Evolutionary conservation across 2,329 filamentous ascomycete genomes (phyloP).

Genomic region (Simplicillium sp.): DNA sequence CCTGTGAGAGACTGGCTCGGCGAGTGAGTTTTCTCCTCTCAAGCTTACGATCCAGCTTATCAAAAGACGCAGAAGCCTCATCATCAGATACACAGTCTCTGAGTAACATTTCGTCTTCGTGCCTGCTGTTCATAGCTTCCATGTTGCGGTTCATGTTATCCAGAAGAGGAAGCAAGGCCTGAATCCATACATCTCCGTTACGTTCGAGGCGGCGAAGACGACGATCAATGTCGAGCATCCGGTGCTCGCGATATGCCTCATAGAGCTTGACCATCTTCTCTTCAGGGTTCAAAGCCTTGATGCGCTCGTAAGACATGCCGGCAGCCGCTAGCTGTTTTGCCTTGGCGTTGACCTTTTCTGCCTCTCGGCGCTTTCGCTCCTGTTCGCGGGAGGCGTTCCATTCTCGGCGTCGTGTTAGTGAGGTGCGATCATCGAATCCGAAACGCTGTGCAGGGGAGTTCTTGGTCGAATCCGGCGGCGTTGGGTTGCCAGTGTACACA

Average conservation of each 20-base stretch:
- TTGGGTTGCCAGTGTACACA: conserved; percentile 11
- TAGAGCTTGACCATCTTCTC: conserved; percentile 27
- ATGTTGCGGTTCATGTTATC: conserved; percentile 29
- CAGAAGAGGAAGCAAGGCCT: conserved; percentile 33
- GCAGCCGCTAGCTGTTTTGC: conserved; percentile 11
- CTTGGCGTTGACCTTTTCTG: conserved; percentile 11
- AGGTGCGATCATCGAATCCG: conserved; percentile 15
- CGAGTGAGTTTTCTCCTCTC: conserved; percentile 9
- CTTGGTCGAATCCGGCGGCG: conserved; percentile 19
- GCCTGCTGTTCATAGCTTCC: conserved; percentile 13
- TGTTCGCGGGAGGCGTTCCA: conserved; percentile 20
- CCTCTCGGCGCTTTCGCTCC: conserved; percentile 15
- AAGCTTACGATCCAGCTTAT: too few relatives aligned
- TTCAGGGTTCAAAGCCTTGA: conserved; percentile 12
- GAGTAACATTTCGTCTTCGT: neutral
- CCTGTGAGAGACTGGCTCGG: conserved; percentile 16
- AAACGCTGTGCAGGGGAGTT: conserved; percentile 17
- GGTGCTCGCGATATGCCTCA: conserved; percentile 29
- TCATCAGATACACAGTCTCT: neutral
- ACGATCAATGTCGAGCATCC: conserved; percentile 35
- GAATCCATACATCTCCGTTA: conserved; percentile 34
- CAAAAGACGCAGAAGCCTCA: neutral
- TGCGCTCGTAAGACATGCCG: conserved; percentile 15
- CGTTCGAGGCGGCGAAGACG: conserved; percentile 35
- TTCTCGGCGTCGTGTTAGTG: conserved; percentile 21